These are phyloP conservation scores for Beauveria sp. DNA, from an alignment of 2,329 filamentous ascomycete genomes.

Conservation along the genomic window DNA sequence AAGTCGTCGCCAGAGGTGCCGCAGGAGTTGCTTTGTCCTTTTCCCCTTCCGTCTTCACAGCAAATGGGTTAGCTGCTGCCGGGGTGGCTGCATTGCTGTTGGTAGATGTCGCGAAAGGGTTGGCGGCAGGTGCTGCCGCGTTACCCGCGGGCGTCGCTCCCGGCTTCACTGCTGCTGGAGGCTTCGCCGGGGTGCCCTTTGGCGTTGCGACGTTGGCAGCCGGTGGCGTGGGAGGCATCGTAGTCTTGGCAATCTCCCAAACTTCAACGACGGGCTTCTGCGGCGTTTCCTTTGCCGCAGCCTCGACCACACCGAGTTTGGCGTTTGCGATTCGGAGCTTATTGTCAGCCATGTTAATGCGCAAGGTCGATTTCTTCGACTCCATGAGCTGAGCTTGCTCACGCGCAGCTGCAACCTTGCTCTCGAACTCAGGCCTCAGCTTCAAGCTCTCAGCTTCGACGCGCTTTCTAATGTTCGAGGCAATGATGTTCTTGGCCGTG, in stretches of 20 bases:
- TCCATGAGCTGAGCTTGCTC: slow-evolving; percentile 64
- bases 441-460: slow-evolving; percentile 58
- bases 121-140: slow-evolving; percentile 2
- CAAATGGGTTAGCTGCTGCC: slow-evolving; percentile 25
- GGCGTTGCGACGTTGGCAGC: slow-evolving; percentile 12
- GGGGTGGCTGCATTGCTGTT: slow-evolving; percentile 16
- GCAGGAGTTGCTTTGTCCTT: slow-evolving; percentile 14
- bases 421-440: slow-evolving; percentile 46
- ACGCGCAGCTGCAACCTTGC: slow-evolving; percentile 39
- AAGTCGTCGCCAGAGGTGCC: slow-evolving; percentile 7
- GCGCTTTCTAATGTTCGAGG: slow-evolving; percentile 61
- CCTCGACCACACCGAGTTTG: slow-evolving; percentile 72
- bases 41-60: slow-evolving; percentile 13
- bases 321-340: slow-evolving; percentile 55
- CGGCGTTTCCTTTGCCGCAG: slow-evolving; percentile 77
- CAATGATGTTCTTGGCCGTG: slow-evolving; percentile 51
- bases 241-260: slow-evolving; percentile 68
- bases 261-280: slow-evolving; percentile 78
- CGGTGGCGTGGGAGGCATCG: slow-evolving; percentile 21
- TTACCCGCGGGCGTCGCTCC: background rate
- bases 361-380: slow-evolving; percentile 65
- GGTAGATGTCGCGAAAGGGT: slow-evolving; percentile 14
- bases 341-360: slow-evolving; percentile 73
- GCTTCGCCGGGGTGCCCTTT: slow-evolving; percentile 17
- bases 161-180: background rate